A percentile compares a stretch with the other conserved stretches of the same genome.
These are phyloP conservation scores for Lichina pygmaea DNA, from an alignment of 495 filamentous ascomycete species.

Conservation along the genomic window DNA sequence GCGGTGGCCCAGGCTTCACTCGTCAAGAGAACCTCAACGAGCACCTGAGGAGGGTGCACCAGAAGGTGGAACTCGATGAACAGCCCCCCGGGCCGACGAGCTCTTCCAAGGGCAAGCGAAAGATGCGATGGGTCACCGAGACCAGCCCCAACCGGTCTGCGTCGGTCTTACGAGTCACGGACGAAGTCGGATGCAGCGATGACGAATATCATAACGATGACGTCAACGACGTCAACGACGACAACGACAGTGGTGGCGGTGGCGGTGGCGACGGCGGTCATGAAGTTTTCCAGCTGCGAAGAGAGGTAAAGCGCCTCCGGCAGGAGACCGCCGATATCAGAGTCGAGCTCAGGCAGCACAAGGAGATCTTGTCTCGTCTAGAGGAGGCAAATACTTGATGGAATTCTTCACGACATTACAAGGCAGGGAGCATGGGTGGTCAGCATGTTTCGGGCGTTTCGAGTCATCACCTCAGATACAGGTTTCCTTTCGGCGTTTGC, in stretches of 20 bases:
- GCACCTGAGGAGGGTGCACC: slow-evolving; percentile 59
- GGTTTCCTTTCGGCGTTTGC: no score
- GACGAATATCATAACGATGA: no score
- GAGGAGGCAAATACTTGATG: no score
- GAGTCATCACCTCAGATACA: no score
- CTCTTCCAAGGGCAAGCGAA: slow-evolving; percentile 18
- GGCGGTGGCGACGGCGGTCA: slow-evolving; percentile 2
- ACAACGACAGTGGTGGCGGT: no score
- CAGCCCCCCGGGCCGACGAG: slow-evolving; percentile 8
- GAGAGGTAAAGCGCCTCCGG: slow-evolving; percentile 28
- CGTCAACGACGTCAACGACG: no score
- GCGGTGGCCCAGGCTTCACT: slow-evolving; percentile 51
- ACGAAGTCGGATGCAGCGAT: no score
- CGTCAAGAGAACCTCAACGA: slow-evolving; percentile 73
- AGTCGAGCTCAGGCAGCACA: no score
- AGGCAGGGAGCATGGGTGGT: no score
- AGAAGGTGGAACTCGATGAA: slow-evolving; percentile 14
- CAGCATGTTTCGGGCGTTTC: no score
- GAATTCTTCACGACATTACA: no score
- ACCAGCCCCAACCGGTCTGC: slow-evolving; percentile 8
- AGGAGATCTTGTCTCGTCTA: no score
- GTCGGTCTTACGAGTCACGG: slow-evolving; percentile 4
- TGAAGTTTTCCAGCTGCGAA: slow-evolving; percentile 21
- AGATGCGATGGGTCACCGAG: slow-evolving; percentile 13
- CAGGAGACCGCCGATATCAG: slow-evolving; percentile 21